phyloP scores from a whole-genome alignment of 2,329 filamentous ascomycete genomes.

The Botrytis elliptica region DNA sequence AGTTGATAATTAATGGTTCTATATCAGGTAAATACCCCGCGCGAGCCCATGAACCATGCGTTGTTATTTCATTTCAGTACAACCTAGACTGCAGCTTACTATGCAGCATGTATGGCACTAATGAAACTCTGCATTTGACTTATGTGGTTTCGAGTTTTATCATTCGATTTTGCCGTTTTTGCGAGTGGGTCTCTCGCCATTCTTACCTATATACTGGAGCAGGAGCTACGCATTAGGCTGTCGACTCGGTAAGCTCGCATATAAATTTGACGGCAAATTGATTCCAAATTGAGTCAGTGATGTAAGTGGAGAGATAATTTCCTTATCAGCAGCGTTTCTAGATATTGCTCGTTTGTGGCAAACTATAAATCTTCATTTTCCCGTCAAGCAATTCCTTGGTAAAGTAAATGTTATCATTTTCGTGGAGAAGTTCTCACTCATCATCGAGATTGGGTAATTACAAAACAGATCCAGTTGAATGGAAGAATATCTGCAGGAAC shows the following conservation, averaged over 20 bases:
- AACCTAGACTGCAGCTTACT: background rate
- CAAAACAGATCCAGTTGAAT: background rate
- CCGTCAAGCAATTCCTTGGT: background rate
- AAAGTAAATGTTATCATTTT: background rate
- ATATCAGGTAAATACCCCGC: constrained; percentile 4
- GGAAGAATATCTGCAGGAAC: background rate
- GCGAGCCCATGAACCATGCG: constrained; percentile 1
- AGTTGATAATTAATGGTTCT: background rate
- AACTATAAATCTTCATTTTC: background rate
- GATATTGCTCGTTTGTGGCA: background rate
- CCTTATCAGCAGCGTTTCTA: background rate
- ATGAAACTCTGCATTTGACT: background rate
- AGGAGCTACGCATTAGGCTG: background rate
- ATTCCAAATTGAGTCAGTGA: background rate
- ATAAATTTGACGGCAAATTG: background rate
- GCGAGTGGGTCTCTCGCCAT: background rate
- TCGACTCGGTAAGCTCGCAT: background rate
- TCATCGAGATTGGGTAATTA: background rate
- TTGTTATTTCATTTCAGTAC: constrained; percentile 2
- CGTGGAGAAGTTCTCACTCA: background rate
- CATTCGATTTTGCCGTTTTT: background rate
- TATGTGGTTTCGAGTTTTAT: background rate
- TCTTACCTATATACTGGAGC: background rate
- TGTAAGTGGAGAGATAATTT: background rate
- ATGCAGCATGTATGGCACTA: constrained; percentile 9